Evolutionary conservation across 495 filamentous ascomycete species (phyloP).

Genomic region (Melanomma pulvis-pyrius): DNA sequence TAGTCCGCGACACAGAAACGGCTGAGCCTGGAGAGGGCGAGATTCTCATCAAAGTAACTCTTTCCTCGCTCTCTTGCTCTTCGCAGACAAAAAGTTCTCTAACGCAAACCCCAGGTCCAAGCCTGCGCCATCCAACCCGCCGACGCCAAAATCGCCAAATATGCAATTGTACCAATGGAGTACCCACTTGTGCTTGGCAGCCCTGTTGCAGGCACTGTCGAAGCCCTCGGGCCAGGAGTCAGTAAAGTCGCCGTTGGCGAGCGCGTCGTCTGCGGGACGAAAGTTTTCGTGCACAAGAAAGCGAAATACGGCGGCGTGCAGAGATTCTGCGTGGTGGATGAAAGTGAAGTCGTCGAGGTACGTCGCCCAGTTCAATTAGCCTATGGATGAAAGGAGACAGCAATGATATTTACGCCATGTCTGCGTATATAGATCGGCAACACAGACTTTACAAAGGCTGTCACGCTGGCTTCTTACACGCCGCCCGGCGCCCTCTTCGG

Average conservation of each 20-base stretch:
- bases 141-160: conserved; percentile 19
- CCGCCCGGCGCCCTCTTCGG: conserved; percentile 21
- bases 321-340: conserved; percentile 13
- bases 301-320: conserved; percentile 18
- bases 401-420: not conserved
- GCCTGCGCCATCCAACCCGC: conserved; percentile 17
- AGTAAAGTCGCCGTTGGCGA: conserved; percentile 15
- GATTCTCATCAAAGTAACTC: conserved; percentile 13
- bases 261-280: conserved; percentile 13
- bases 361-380: too few species aligned
- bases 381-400: not conserved
- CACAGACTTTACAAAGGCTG: conserved; percentile 3
- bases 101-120: not conserved
- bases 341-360: conserved; percentile 16
- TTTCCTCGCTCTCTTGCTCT: not conserved
- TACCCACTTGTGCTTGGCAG: conserved; percentile 14
- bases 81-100: not conserved
- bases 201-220: conserved; percentile 12
- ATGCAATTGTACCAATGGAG: conserved; percentile 8
- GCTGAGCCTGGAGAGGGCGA: conserved; percentile 12
- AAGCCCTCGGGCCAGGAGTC: conserved; percentile 6
- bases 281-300: conserved; percentile 23
- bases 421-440: conserved; percentile 11
- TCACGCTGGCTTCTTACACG: conserved; percentile 18
- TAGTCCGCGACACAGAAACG: conserved; percentile 12